These are phyloP conservation scores for Coemansia sp. DNA, from an alignment of 192 early-diverging fungal genomes.

Conservation along the genomic window DNA sequence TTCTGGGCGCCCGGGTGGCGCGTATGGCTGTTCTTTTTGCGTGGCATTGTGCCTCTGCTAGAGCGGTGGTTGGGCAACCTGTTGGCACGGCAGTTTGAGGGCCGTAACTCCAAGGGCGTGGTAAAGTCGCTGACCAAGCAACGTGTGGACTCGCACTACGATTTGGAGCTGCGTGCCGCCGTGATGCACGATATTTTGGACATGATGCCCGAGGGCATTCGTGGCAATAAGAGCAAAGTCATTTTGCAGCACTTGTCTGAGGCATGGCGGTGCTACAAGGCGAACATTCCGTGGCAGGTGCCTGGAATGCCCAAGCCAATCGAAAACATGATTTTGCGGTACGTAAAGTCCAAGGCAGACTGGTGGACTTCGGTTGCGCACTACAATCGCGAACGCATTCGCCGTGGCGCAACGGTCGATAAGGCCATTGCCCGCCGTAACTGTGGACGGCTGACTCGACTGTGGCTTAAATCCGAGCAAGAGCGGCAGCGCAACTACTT, in stretches of 20 bases:
- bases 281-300: slow-evolving; percentile 99
- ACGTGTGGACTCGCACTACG: slow-evolving; percentile 97
- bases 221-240: slow-evolving; percentile 92
- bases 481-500: slow-evolving; percentile 99
- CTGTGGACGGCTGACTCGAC: slow-evolving; percentile 93
- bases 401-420: slow-evolving; percentile 97
- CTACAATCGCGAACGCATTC: slow-evolving; percentile 98
- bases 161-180: slow-evolving; percentile 95
- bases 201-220: slow-evolving; percentile 99
- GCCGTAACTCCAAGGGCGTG: slow-evolving; percentile 93
- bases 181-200: slow-evolving; percentile 99
- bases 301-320: slow-evolving; percentile 96
- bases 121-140: slow-evolving; percentile 99
- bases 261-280: slow-evolving; percentile 97
- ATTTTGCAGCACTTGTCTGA: slow-evolving; percentile 96
- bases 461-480: slow-evolving; percentile 99
- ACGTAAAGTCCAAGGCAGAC: slow-evolving; percentile 99
- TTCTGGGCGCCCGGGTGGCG: slow-evolving; percentile 99
- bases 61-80: slow-evolving; percentile 99
- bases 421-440: slow-evolving; percentile 99
- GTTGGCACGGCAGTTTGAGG: slow-evolving; percentile 98
- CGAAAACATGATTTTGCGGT: slow-evolving; percentile 98
- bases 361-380: slow-evolving; percentile 99
- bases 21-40: slow-evolving; percentile 99
- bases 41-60: slow-evolving; percentile 94